These are phyloP conservation scores for Colletotrichum tropicicola DNA, from an alignment of 2,329 filamentous ascomycete genomes.

Conservation along the genomic window DNA sequence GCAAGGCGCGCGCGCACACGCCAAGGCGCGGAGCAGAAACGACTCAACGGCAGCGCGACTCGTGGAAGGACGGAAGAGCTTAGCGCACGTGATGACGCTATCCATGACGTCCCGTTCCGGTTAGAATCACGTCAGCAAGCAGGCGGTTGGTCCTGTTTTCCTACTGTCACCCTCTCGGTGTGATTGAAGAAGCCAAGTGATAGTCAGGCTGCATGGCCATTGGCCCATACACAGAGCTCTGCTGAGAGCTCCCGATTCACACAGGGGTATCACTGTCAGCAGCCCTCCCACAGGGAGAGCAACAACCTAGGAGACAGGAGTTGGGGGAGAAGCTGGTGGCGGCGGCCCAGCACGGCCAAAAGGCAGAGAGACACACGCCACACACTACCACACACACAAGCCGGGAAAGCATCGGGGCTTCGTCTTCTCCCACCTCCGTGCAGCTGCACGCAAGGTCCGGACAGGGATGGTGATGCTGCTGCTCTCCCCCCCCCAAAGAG, in stretches of 20 bases:
- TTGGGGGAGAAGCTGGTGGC: neutral
- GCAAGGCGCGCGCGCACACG: too few species aligned
- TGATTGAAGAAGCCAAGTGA: neutral
- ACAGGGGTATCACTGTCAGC: constrained; percentile 11
- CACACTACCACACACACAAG: too few species aligned
- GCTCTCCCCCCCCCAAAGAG: neutral
- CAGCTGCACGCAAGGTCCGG: constrained; percentile 13
- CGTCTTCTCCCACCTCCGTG: neutral
- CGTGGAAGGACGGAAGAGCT: constrained; percentile 5
- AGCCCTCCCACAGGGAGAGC: neutral
- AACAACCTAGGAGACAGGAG: neutral
- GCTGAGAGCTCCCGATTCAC: constrained; percentile 3
- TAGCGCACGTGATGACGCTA: constrained; percentile 30
- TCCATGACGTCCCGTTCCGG: constrained; percentile 20
- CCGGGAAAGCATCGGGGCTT: constrained; percentile 8
- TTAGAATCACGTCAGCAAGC: constrained; percentile 22
- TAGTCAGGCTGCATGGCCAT: neutral
- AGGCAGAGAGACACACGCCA: neutral
- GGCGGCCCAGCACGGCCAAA: neutral
- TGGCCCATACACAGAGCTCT: neutral
- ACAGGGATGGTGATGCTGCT: constrained; percentile 31
- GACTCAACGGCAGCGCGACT: constrained; percentile 15
- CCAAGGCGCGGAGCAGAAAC: too few species aligned
- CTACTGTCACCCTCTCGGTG: neutral
- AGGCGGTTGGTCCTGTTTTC: neutral